phyloP scores from a whole-genome alignment of 345 rosid genomes.

The Populus nigra region DNA sequence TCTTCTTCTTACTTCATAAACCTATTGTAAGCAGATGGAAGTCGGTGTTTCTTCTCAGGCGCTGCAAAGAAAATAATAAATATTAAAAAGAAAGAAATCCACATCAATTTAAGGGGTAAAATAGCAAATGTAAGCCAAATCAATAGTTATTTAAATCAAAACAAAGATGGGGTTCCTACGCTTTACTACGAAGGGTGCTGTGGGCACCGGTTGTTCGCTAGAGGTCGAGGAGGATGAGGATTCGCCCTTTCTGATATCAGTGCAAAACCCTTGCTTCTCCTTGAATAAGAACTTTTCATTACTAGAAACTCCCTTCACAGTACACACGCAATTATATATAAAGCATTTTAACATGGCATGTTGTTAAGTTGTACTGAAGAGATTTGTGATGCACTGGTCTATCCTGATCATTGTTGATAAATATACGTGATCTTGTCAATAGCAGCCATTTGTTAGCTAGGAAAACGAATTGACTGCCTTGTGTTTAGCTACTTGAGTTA shows the following conservation, averaged over 20 bases:
- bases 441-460: too few species aligned
- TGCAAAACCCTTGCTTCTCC: conserved; percentile 61
- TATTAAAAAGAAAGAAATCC: neutral
- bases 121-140: neutral
- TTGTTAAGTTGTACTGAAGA: neutral
- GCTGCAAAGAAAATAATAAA: conserved; percentile 39
- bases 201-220: conserved; percentile 72
- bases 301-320: neutral
- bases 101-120: neutral
- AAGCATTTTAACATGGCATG: neutral
- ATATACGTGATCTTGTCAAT: too few species aligned
- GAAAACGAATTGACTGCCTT: too few species aligned
- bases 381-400: neutral
- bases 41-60: conserved; percentile 98
- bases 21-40: conserved; percentile 97
- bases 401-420: too few species aligned
- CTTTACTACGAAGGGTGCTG: conserved; percentile 84
- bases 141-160: neutral
- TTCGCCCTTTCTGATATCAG: conserved; percentile 59
- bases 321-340: neutral
- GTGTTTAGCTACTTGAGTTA: too few species aligned
- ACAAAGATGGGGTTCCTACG: conserved; percentile 40
- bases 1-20: conserved; percentile 75
- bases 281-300: conserved; percentile 13
- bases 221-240: conserved; percentile 71